Conservation (phyloP, 2,329 filamentous ascomycete genomes). For the Fusarium pseudograminearum region DNA sequence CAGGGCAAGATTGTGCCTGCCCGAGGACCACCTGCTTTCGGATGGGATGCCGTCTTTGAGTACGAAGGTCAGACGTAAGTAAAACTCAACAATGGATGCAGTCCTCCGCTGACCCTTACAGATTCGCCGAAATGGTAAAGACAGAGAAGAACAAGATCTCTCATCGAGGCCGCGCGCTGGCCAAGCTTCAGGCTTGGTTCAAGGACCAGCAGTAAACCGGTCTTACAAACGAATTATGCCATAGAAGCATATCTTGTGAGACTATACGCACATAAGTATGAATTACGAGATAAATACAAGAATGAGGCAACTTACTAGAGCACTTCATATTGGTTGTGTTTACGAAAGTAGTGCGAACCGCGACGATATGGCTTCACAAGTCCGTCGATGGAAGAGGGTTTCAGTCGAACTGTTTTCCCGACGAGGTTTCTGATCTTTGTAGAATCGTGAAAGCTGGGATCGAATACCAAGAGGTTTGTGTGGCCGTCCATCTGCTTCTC, state of each 20-base stretch:
- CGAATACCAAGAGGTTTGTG: constrained; percentile 83
- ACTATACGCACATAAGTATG: constrained; percentile 23
- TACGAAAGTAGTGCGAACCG: constrained; percentile 73
- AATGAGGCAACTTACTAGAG: constrained; percentile 68
- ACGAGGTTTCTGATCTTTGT: constrained; percentile 70
- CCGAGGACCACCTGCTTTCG: constrained; percentile 84
- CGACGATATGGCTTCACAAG: constrained; percentile 80
- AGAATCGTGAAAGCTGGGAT: constrained; percentile 83
- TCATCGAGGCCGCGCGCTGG: constrained; percentile 87
- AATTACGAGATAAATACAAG: background rate
- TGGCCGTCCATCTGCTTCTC: constrained; percentile 75
- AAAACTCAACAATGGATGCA: background rate
- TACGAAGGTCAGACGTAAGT: constrained; percentile 85
- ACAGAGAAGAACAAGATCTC: constrained; percentile 90
- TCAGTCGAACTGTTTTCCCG: constrained; percentile 59
- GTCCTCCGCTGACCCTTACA: constrained; percentile 49
- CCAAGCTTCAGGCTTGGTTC: constrained; percentile 88
- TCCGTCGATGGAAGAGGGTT: constrained; percentile 53
- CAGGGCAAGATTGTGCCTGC: constrained; percentile 84
- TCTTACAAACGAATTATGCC: background rate
- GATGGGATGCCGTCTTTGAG: constrained; percentile 97
- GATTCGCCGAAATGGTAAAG: constrained; percentile 95
- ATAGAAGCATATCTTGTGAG: constrained; percentile 36
- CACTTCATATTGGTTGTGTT: constrained; percentile 82
- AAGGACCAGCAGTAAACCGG: constrained; percentile 54